Evolutionary conservation across 2,329 filamentous ascomycete genomes (phyloP).

Genomic region (Pseudonectria buxi): DNA sequence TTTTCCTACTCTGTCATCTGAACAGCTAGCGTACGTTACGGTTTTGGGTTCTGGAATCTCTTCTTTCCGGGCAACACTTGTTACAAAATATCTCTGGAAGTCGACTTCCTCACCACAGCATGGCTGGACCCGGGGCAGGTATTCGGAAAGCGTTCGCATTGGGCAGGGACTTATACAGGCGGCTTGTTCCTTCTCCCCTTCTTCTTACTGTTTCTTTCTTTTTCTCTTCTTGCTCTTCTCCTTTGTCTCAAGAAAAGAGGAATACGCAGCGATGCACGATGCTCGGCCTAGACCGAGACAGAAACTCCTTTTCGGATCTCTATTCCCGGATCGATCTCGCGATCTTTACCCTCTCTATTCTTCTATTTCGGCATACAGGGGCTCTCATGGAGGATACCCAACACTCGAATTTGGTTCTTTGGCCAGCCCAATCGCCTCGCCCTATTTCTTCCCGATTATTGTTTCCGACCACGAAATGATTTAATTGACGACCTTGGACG

Average conservation of each 20-base stretch:
- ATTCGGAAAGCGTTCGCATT: constrained; percentile 47
- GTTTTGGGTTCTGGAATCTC: constrained; percentile 32
- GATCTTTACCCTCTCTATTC: constrained; percentile 11
- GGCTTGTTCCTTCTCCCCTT: constrained; percentile 32
- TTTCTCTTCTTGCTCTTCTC: constrained; percentile 18
- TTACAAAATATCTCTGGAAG: constrained; percentile 35
- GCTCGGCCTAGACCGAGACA: constrained; percentile 44
- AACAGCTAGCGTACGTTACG: constrained; percentile 36
- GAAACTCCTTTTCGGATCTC: constrained; percentile 36
- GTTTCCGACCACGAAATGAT: constrained; percentile 36
- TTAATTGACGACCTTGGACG: constrained; percentile 39
- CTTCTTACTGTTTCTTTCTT: constrained; percentile 24
- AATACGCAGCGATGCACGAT: constrained; percentile 59
- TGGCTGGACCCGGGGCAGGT: constrained; percentile 48
- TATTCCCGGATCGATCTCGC: constrained; percentile 21
- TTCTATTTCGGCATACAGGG: constrained; percentile 21
- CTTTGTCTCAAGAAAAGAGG: constrained; percentile 44
- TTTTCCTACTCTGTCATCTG: constrained; percentile 32
- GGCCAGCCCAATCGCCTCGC: constrained; percentile 14
- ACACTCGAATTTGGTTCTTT: constrained; percentile 30
- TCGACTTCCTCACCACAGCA: constrained; percentile 40
- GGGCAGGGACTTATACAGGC: constrained; percentile 43
- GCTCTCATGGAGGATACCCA: constrained; percentile 21
- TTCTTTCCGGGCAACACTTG: constrained; percentile 33
- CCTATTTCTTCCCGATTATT: constrained; percentile 34